Evolutionary conservation across 495 filamentous ascomycete species (phyloP), one percentile per base, ranked within the genome.

Genomic region (Cercophora sp.): DNA sequence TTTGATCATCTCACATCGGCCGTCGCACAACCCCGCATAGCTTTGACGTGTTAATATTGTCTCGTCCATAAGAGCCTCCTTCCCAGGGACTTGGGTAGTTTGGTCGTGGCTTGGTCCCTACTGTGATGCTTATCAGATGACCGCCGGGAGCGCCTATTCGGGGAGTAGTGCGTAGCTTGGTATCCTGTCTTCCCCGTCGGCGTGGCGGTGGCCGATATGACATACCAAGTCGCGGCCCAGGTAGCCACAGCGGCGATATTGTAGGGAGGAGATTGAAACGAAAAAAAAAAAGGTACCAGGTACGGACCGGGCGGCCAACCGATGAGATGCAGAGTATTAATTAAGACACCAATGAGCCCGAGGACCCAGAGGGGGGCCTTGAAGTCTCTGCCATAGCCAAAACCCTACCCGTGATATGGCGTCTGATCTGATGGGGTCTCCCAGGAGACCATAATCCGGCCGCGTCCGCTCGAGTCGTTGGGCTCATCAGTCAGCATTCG

Each of bases 401-500:
- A 25, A 16, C 48, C 9, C 16, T 27, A 25, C 24, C 23, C 48
- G 48, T 34, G 36, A 51, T 51, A 41, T 42, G n/a, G n/a, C n/a
- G n/a, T n/a, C n/a, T n/a, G n/a, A n/a, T n/a, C n/a, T n/a, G n/a
- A n/a, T n/a, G n/a, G n/a, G n/a, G n/a, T n/a, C n/a, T n/a, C n/a
- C n/a, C n/a, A n/a, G n/a, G n/a, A n/a, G n/a, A n/a, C n/a, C n/a
- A n/a, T n/a, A n/a, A n/a, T n/a, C n/a, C n/a, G n/a, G n/a, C n/a
- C n/a, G n/a, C n/a, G n/a, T n/a, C n/a, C n/a, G n/a, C n/a, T n/a
- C n/a, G n/a, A n/a, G n/a, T n/a, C n/a, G n/a, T n/a, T n/a, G n/a
- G n/a, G n/a, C 22, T 42, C 48, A 51, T 51, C 48, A 51, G 48
- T 51, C 48, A 51, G 48, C 48, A 47, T 32, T 32, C 13, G 6